Conservation (phyloP, 768 basidiomycete species). For the Hirschioporus abietinus region DNA sequence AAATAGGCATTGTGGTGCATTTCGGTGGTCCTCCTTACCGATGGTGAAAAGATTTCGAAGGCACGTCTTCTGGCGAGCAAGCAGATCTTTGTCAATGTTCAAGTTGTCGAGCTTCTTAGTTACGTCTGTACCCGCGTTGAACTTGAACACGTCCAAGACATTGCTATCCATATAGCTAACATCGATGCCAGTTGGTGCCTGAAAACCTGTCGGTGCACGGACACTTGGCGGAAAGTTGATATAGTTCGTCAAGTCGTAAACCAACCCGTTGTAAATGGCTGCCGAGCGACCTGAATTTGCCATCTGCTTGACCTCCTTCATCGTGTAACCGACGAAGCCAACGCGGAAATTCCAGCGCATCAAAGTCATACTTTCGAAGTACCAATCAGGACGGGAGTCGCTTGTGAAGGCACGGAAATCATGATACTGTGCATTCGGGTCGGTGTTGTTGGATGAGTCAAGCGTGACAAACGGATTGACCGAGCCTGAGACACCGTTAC, state of each 20-base stretch:
- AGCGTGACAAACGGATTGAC: conserved; percentile 83
- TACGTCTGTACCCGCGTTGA: conserved; percentile 70
- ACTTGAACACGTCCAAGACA: conserved; percentile 72
- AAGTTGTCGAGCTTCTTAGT: conserved; percentile 68
- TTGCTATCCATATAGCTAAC: conserved; percentile 65
- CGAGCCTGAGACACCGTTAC: conserved; percentile 75
- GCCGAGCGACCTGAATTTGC: conserved; percentile 59
- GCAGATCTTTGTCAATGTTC: conserved; percentile 50
- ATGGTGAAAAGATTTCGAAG: conserved; percentile 90
- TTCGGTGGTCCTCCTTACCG: conserved; percentile 88
- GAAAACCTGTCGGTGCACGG: conserved; percentile 39
- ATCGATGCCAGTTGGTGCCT: conserved; percentile 36
- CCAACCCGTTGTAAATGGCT: conserved; percentile 79
- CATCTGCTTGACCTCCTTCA: conserved; percentile 66
- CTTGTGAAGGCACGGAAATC: conserved; percentile 89
- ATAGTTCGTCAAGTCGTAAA: conserved; percentile 88
- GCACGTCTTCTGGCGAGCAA: conserved; percentile 77
- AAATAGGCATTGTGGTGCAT: conserved; percentile 89
- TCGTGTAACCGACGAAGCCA: conserved; percentile 84
- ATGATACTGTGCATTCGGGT: conserved; percentile 79
- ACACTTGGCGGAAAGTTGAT: conserved; percentile 62
- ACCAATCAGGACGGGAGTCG: conserved; percentile 97
- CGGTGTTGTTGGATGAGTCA: conserved; percentile 70
- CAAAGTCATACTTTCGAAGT: conserved; percentile 88
- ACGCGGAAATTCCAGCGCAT: conserved; percentile 88